Base-by-base conservation (phyloP, 345 rosid species). In the Eucalyptus curtisii region DNA sequence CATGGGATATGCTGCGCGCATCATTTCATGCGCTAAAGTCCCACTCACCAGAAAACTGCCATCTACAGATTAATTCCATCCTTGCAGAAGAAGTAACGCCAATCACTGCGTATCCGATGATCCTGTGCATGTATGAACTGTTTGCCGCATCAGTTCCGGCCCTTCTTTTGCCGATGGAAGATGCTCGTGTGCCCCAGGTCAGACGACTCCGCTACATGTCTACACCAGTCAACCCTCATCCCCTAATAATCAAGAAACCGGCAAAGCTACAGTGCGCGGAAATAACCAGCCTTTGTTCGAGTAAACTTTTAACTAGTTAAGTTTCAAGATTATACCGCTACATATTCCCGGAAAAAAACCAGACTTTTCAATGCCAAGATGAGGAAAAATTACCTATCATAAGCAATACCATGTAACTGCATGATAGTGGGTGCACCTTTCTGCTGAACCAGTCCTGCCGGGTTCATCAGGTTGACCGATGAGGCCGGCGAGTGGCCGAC, bases 401-500 rank as follows among this genome's bases (percentile, higher is more conserved):
- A 76, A 76, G 84, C 84, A 20, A 40, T 76, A 40, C 47, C 47
- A 40, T 76, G 27, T 76, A 40, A 40, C 13, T 20, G 84, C 84
- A 20, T 40, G 84, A 76, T 76, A 13, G 42, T 40, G 30, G 84
- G 30, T 76, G 84, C 30, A 76, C 12, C 47, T 68, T 81, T 85
- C 47, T 40, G 84, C 88, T 86, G 22, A 86, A 30, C 49, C 89
- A 25, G 50, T 66, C 88, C 6, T 3, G 27, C 47, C 12, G 86
- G 90, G 64, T 81, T 92, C 48, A 49, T n/a, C 55, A 57, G 12
- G 86, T 57, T 31, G 30, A 89, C 30, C 44, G 84, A 40, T 20
- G 25, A 76, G 84, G 66, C 91, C 31, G 98, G 96, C 15, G 90
- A 49, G 88, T 96, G 98, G n/a, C 98, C 99, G 8, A 91, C 66